These are phyloP conservation scores for Chlorokybus atmophyticus DNA, from an alignment of 139 green algal species.

Conservation along the genomic window DNA sequence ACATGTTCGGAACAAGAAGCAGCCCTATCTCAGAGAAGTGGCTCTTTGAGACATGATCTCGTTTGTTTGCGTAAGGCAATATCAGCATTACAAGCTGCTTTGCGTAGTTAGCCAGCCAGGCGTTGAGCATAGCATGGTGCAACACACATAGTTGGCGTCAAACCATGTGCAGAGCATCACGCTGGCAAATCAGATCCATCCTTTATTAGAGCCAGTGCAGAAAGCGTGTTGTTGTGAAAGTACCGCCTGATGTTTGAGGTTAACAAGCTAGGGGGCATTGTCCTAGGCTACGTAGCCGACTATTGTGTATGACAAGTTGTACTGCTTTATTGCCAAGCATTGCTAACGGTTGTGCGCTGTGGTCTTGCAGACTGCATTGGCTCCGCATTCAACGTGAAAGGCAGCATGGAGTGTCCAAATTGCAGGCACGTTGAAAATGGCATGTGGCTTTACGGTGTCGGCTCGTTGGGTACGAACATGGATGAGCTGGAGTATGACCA, in stretches of 20 bases:
- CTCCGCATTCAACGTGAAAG: slow-evolving; percentile 24
- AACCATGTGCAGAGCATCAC: neutral
- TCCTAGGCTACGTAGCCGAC: neutral
- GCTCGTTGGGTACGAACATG: too few relatives aligned
- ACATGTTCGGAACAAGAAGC: neutral
- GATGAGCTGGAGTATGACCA: too few relatives aligned
- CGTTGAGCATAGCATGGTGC: too few relatives aligned
- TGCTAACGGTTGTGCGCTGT: neutral
- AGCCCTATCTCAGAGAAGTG: neutral
- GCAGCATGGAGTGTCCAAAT: slow-evolving; percentile 24
- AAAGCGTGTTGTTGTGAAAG: neutral
- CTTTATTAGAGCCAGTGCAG: neutral
- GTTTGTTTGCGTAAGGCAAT: neutral
- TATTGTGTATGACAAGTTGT: neutral
- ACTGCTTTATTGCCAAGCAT: neutral
- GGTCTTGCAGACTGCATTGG: slow-evolving; percentile 19
- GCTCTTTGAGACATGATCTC: neutral
- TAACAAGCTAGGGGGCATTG: neutral
- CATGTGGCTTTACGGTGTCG: slow-evolving; percentile 12
- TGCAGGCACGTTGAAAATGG: slow-evolving; percentile 17
- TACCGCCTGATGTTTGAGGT: neutral
- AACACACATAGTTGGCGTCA: too few relatives aligned
- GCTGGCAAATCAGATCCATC: neutral
- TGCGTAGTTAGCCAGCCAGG: neutral
- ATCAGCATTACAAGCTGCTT: neutral